Evolutionary conservation across 2,329 filamentous ascomycete genomes (phyloP), one percentile per base, ranked within the genome.

Genomic region (Penicillium sp.): DNA sequence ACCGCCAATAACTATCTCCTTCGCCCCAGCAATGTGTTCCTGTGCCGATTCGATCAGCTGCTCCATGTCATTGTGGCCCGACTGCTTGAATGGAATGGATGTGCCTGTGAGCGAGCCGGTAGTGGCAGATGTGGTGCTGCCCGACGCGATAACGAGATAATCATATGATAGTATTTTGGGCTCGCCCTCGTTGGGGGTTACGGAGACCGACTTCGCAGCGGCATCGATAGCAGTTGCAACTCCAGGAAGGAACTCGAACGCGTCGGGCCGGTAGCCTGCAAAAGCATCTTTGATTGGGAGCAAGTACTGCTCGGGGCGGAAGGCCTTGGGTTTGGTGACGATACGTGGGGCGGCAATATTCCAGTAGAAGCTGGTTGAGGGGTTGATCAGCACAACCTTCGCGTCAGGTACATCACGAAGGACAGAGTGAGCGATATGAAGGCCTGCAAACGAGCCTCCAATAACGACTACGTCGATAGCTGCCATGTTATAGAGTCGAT

Each of bases 131-230:
- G 81, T 80, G 13, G 65, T 75, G 38, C 78, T 78, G 8, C 82
- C 82, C 1, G 81, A 82, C 9, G 82, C 81, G 55, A 85, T 78
- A 46, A 85, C 72, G 3, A 85, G 72, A n/a, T 80, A 78, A 60
- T 83, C 77, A 65, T 81, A 85, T 3, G 70, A 52, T 12, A 84
- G 58, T 5, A 61, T 23, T 45, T 56, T 46, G 41, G 54, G n/a
- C 46, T 57, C 31, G 60, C 65, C 45, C 64, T 67, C 21, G 65
- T 66, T 63, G 18, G 70, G 74, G 46, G 67, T 70, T 60, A 82
- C 72, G 3, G 72, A 68, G 7, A 85, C 73, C 1, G 67, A 77
- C 31, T 80, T 76, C 21, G 60, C 62, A 3, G 68, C 59, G 1
- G 71, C 66, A 50, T 83, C 75, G 18, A 85, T 68, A 0, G 69